phyloP scores from a whole-genome alignment of 139 green algal species.

The Pleodorina starrii region DNA sequence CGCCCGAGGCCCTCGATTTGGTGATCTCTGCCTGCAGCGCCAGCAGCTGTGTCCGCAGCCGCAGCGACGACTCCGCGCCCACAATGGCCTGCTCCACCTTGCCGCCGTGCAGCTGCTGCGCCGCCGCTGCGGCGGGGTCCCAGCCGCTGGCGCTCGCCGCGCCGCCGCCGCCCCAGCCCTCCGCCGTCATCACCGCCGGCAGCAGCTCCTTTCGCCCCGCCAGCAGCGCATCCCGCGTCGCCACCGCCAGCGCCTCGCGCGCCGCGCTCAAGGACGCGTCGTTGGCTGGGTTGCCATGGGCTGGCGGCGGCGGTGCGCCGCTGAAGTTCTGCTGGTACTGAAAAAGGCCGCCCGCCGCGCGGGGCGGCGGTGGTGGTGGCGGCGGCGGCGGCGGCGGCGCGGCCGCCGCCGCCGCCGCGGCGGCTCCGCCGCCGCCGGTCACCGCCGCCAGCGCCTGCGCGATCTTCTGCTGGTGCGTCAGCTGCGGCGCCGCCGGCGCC shows the following conservation, averaged over 20 bases:
- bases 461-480: conserved; percentile 34
- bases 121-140: not conserved
- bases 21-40: conserved; percentile 37
- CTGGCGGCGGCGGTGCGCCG: not conserved
- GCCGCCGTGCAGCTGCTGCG: conserved; percentile 9
- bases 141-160: not conserved
- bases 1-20: not conserved
- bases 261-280: not conserved
- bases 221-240: conserved; percentile 48
- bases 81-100: conserved; percentile 20
- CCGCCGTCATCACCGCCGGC: conserved; percentile 61
- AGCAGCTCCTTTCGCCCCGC: conserved; percentile 52
- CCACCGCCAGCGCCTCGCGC: conserved; percentile 48
- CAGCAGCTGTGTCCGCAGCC: conserved; percentile 53
- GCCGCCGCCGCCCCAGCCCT: conserved; percentile 58
- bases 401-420: not conserved
- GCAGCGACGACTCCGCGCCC: conserved; percentile 29
- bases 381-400: not conserved
- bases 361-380: not conserved
- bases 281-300: not conserved
- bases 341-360: not conserved
- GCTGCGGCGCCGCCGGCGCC: not conserved
- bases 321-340: conserved; percentile 6
- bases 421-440: not conserved
- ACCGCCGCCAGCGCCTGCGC: conserved; percentile 37